Evolutionary conservation across 106 monocot genomes (phyloP), one percentile per base, ranked within the genome.

Genomic region (Dioscorea dumetorum): DNA sequence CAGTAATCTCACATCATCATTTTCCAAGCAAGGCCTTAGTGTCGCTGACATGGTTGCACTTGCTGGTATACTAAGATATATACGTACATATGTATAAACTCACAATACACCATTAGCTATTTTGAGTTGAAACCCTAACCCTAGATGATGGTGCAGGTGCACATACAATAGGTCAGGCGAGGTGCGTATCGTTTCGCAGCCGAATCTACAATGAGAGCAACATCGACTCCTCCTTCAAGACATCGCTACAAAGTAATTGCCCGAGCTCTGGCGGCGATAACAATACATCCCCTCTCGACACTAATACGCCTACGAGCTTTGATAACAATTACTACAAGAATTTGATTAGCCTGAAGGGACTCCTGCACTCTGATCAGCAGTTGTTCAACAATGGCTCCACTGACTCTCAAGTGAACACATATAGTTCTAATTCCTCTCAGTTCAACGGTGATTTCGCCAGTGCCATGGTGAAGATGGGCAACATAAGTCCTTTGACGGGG

Each of bases 91-190:
- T 28, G 3, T 28, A 28, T 41, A 41, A 8, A 10, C 41, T 41
- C 41, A 41, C 41, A 41, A n/a, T 41, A 41, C 41, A 41, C 5
- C 5, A 6, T 41, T 3, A 41, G 41, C 41, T 41, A 6, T 41
- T 41, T 41, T 10, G 6, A 8, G 0, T 41, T 41, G 41, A 41
- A 41, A 41, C 41, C 41, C 41, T 41, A 41, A 41, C 41, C 41
- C 41, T 41, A 41, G 41, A 6, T 54, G 15, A 54, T 34, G 12
- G 17, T 49, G 33, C 60, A 79, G 79, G 79, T 3, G 84, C 78
- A 7, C 85, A 81, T 67, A 85, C 85, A 4, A 81, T 85, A 17
- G 85, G 85, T 0, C 81, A 85, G 50, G 85, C 77, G 2, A 56
- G 67, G 61, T 85, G 85, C 77, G 58, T 49, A 0, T 19, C 22